Evolutionary conservation across 2,329 filamentous ascomycete genomes (phyloP).

Genomic region (Sporothrix phasma): DNA sequence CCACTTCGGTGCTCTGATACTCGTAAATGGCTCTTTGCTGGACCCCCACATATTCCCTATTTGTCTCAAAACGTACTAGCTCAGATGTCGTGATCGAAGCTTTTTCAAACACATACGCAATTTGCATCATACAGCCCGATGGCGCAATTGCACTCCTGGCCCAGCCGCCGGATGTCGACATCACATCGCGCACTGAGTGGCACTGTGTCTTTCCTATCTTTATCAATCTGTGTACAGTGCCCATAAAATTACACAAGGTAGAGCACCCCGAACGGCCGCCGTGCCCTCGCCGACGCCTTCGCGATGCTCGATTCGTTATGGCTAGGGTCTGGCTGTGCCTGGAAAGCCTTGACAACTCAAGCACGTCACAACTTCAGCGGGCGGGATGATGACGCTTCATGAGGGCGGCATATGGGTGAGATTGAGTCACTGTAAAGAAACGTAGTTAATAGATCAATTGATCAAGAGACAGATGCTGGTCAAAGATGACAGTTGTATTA

Average conservation of each 20-base stretch:
- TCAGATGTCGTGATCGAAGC: slow-evolving; percentile 30
- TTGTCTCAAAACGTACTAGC: slow-evolving; percentile 22
- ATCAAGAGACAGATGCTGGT: no score
- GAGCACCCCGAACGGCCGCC: no score
- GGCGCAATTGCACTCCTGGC: slow-evolving; percentile 17
- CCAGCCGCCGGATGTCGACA: slow-evolving; percentile 21
- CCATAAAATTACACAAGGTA: no score
- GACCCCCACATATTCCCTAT: neutral
- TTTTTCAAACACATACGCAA: slow-evolving; percentile 12
- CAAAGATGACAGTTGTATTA: neutral
- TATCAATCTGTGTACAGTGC: neutral
- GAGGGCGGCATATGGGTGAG: neutral
- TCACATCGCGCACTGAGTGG: slow-evolving; percentile 16
- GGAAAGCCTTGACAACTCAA: neutral
- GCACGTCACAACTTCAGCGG: neutral
- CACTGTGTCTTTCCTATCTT: neutral
- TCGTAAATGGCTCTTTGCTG: neutral
- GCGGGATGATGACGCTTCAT: neutral
- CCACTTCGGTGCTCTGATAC: neutral
- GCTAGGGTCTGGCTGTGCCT: neutral
- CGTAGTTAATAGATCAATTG: neutral
- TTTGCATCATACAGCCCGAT: slow-evolving; percentile 12
- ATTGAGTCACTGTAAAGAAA: neutral
- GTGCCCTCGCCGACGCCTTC: neutral
- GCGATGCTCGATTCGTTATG: neutral